phyloP scores from a whole-genome alignment of 495 filamentous ascomycete species.

The Melanomma pulvis-pyrius region DNA sequence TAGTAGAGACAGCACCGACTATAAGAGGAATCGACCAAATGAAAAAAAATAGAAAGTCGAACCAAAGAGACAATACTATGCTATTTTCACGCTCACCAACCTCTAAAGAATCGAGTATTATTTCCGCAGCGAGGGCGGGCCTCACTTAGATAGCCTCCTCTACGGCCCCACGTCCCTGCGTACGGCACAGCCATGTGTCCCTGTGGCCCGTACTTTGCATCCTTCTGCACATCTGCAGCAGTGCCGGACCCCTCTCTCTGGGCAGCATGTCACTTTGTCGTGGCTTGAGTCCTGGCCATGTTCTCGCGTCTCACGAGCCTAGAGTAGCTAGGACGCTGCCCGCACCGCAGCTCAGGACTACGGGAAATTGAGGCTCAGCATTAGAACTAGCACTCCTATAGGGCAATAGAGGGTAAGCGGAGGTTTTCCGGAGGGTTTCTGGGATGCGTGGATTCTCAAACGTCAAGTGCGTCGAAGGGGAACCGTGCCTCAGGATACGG shows the following conservation, averaged over 20 bases:
- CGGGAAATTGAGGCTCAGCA: neutral
- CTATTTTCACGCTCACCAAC: neutral
- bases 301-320: neutral
- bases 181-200: conserved; percentile 1
- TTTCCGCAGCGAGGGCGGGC: neutral
- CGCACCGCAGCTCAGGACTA: neutral
- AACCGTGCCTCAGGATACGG: conserved; percentile 6
- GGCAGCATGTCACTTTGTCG: neutral
- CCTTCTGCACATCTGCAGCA: no score
- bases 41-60: neutral
- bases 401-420: neutral
- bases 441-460: neutral
- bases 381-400: neutral
- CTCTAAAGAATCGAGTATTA: neutral
- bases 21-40: neutral
- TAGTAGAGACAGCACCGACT: neutral
- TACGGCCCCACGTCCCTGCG: neutral
- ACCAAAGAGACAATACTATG: neutral
- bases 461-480: neutral
- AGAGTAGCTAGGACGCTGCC: neutral
- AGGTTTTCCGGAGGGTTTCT: neutral
- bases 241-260: neutral
- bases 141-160: neutral
- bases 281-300: neutral
- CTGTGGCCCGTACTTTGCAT: neutral